Conservation (phyloP, 345 rosid species). For the Anacardium occidentale region DNA sequence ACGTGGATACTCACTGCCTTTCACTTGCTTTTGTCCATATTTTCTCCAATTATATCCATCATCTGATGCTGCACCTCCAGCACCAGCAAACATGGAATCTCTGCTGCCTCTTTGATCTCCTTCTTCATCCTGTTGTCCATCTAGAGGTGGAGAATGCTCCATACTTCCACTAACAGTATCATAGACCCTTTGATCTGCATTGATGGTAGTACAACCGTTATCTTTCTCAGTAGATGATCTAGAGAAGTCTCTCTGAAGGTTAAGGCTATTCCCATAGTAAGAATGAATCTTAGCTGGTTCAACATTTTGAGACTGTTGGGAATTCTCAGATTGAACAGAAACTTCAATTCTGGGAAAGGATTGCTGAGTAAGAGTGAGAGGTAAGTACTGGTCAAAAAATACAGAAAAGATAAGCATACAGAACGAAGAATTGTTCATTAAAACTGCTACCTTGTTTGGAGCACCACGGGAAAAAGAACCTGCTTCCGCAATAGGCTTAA, state of each 20-base stretch:
- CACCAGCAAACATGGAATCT: conserved; percentile 50
- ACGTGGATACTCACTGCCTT: conserved; percentile 94
- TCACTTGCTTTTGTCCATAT: conserved; percentile 93
- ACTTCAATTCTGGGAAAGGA: conserved; percentile 45
- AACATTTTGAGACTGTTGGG: conserved; percentile 37
- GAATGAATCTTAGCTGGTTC: conserved; percentile 38
- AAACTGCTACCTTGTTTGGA: conserved; percentile 36
- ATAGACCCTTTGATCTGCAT: conserved; percentile 36
- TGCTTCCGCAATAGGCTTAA: conserved; percentile 63
- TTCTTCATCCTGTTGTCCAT: conserved; percentile 64
- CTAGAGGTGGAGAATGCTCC: conserved; percentile 58
- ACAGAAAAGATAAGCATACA: background rate
- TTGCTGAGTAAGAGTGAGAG: conserved; percentile 39
- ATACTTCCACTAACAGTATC: conserved; percentile 38
- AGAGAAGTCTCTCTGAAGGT: conserved; percentile 40
- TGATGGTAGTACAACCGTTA: conserved; percentile 28
- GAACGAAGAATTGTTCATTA: background rate
- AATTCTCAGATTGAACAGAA: conserved; percentile 51
- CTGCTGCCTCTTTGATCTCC: conserved; percentile 65
- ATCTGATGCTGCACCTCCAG: conserved; percentile 60
- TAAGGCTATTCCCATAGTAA: conserved; percentile 39
- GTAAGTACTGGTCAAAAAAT: conserved; percentile 18
- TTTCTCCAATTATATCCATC: conserved; percentile 98
- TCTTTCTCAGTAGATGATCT: conserved; percentile 41
- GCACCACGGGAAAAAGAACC: conserved; percentile 48